A percentile compares a stretch with the other conserved stretches of the same genome.
Conservation (phyloP, 305 asterid species). For the Fraxinus paxiana region DNA sequence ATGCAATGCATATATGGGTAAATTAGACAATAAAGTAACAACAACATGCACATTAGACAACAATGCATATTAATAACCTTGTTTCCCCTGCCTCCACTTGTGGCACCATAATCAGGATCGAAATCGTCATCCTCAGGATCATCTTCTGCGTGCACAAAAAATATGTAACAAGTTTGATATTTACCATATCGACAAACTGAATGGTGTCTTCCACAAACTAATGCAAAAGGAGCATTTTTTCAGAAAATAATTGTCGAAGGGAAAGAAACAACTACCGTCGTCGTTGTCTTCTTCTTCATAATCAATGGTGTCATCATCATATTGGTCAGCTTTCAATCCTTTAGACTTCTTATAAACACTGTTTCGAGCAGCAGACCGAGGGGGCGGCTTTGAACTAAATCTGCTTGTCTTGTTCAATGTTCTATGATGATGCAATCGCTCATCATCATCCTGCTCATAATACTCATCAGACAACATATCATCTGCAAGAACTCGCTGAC, state of each 20-base stretch:
- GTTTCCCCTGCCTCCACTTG: slow-evolving; percentile 48
- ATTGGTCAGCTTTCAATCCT: slow-evolving; percentile 47
- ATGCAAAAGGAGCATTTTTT: slow-evolving; percentile 8
- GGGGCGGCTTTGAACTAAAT: slow-evolving; percentile 47
- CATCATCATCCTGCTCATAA: slow-evolving; percentile 96
- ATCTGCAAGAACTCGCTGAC: slow-evolving; percentile 63
- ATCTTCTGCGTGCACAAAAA: slow-evolving; percentile 61
- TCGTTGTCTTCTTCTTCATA: slow-evolving; percentile 56
- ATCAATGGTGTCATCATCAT: slow-evolving; percentile 49
- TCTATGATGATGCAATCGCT: slow-evolving; percentile 57
- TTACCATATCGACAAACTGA: not conserved
- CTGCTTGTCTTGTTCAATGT: slow-evolving; percentile 48
- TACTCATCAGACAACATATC: slow-evolving; percentile 98
- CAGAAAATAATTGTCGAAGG: slow-evolving; percentile 4
- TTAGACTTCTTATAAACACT: slow-evolving; percentile 53
- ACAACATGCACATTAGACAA: slow-evolving; percentile 18
- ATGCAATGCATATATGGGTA: slow-evolving; percentile 10
- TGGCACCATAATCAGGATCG: slow-evolving; percentile 69
- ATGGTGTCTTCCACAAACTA: slow-evolving; percentile 16
- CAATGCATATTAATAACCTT: slow-evolving; percentile 46
- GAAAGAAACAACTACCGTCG: slow-evolving; percentile 48
- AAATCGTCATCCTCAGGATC: slow-evolving; percentile 94
- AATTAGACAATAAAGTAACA: slow-evolving; percentile 14
- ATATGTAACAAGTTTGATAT: not conserved
- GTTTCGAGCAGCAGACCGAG: slow-evolving; percentile 44